Base-by-base conservation (phyloP, 2,329 filamentous ascomycete species). In the Tolypocladium capitatum region DNA sequence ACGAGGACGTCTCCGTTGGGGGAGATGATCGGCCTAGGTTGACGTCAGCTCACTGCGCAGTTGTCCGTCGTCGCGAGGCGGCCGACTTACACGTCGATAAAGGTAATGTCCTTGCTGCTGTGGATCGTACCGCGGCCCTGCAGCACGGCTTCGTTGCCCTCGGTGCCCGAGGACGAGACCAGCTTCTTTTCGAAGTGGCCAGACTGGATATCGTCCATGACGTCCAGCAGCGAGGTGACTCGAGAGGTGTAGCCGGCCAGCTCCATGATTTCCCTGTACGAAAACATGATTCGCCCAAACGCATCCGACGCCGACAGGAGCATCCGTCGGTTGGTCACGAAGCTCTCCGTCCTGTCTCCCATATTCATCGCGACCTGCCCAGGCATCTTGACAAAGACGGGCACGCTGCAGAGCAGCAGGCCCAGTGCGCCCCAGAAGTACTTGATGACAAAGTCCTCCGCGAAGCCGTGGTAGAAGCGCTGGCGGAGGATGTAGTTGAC, bases 391-490 rank as follows among this genome's bases (percentile, higher is more conserved):
- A 98, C 86, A 65, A 98, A 98, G 2, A 97, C 91, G 0, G 92
- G 92, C 0, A 95, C 82, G 64, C 88, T 94, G 72, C 92, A 98
- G 10, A 98, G 80, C 53, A 95, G 67, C 53, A 98, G 75, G 1
- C 92, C 92, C 40, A 98, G 67, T 2, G 92, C 91, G 36, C 92
- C 92, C 92, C 92, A 98, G 68, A 97, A 92, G 64, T 98, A 98
- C 67, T 98, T 98, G 67, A 98, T 95, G 49, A 97, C 88, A 66
- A 96, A 98, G 65, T 98, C 92, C 64, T 98, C 92, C 91, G 97
- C 96, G 59, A 98, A 84, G n/a, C 90, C 91, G 63, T 98, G 91
- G 65, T 97, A 97, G 64, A 98, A 86, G 44, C 92, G 80, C 52
- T 87, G 76, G 35, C 90, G 78, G 52, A 98, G 69, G 54, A 97